Percentiles rank a stretch among this genome's conserved stretches.
Evolutionary conservation across 495 filamentous ascomycete genomes (phyloP).

Genomic region (Talaromyces borbonicus): DNA sequence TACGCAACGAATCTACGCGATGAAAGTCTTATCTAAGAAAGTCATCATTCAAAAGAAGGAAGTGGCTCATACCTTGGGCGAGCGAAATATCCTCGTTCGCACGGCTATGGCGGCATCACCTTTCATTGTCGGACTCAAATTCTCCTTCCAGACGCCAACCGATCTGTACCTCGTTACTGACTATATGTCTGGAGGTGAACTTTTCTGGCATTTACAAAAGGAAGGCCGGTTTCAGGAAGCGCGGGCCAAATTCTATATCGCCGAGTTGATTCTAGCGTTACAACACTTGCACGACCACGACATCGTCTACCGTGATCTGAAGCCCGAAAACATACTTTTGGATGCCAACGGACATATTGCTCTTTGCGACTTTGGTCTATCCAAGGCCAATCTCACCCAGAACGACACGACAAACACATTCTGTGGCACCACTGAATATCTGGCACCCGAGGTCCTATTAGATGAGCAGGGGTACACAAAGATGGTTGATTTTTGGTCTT

Average conservation of each 20-base stretch:
- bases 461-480: conserved; percentile 98
- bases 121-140: conserved; percentile 96
- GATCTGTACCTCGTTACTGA: conserved; percentile 98
- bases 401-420: conserved; percentile 98
- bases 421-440: conserved; percentile 95
- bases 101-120: conserved; percentile 93
- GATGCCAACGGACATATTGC: conserved; percentile 82
- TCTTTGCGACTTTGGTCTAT: conserved; percentile 83
- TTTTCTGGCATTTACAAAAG: conserved; percentile 98
- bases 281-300: conserved; percentile 94
- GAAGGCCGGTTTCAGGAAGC: conserved; percentile 93
- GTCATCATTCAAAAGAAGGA: conserved; percentile 99
- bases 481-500: conserved; percentile 99
- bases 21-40: conserved; percentile 99
- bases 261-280: conserved; percentile 89
- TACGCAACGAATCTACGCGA: conserved; percentile 90
- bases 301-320: conserved; percentile 92
- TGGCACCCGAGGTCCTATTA: conserved; percentile 88
- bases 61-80: conserved; percentile 91
- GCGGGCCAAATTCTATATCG: conserved; percentile 97
- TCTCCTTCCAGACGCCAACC: conserved; percentile 95
- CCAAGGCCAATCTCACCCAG: conserved; percentile 92
- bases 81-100: conserved; percentile 92
- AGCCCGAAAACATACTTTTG: conserved; percentile 76
- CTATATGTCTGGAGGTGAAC: conserved; percentile 97